A percentile compares a stretch with the other conserved stretches of the same genome.
These are phyloP conservation scores for Coffea canephora DNA, from an alignment of 257 asterid genomes.

Conservation along the genomic window DNA sequence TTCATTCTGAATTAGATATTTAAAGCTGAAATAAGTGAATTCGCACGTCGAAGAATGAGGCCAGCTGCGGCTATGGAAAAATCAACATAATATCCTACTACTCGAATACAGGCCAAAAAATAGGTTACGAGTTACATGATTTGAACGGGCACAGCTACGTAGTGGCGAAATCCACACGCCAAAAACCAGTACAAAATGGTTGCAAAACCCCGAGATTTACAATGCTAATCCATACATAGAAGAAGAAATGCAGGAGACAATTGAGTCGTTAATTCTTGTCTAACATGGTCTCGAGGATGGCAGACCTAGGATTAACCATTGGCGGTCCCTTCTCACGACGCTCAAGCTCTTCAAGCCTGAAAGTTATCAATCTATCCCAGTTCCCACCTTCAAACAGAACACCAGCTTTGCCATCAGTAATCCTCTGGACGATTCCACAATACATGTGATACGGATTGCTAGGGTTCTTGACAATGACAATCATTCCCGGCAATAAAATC, in stretches of 20 bases:
- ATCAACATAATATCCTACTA: neutral
- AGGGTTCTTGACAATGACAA: conserved; percentile 74
- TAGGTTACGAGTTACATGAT: neutral
- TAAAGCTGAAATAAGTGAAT: neutral
- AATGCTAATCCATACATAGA: neutral
- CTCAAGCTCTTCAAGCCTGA: conserved; percentile 80
- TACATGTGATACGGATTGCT: conserved; percentile 69
- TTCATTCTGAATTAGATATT: neutral
- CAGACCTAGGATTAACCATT: conserved; percentile 78
- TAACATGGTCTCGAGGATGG: conserved; percentile 48
- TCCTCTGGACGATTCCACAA: conserved; percentile 88
- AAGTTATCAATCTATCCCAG: conserved; percentile 72
- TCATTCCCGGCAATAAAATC: conserved; percentile 82
- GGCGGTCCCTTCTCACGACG: conserved; percentile 85
- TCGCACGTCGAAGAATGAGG: neutral
- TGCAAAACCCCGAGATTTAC: neutral
- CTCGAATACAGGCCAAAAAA: neutral
- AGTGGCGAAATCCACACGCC: neutral
- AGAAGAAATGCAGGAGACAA: conserved; percentile 8
- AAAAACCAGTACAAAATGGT: conserved; percentile 1
- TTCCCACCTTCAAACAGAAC: conserved; percentile 89
- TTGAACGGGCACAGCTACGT: neutral
- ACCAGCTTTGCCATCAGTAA: conserved; percentile 85
- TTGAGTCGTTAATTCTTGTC: conserved; percentile 28
- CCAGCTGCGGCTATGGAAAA: neutral